Conservation (phyloP, 305 asterid species). For the Fraxinus xanthoxyloides region DNA sequence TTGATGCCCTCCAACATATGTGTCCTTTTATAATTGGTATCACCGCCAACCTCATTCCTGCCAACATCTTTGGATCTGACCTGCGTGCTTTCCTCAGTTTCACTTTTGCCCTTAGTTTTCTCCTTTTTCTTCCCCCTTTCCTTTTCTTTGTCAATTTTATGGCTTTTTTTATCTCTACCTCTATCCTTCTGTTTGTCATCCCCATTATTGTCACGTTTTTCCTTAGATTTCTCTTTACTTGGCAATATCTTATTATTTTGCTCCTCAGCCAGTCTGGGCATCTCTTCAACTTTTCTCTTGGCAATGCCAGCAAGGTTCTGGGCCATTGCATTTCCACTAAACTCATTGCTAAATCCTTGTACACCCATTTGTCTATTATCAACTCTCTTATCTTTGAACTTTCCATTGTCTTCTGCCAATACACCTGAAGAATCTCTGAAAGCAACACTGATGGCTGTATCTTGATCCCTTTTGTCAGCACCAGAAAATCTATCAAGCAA, state of each 20-base stretch:
- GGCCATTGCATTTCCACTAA: slow-evolving; percentile 32
- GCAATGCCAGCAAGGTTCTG: slow-evolving; percentile 25
- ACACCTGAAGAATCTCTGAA: slow-evolving; percentile 28
- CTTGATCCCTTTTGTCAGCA: slow-evolving; percentile 34
- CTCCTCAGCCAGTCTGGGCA: slow-evolving; percentile 35
- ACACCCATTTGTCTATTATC: slow-evolving; percentile 32
- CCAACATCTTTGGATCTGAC: slow-evolving; percentile 15
- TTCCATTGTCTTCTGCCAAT: slow-evolving; percentile 42
- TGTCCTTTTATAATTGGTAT: slow-evolving; percentile 1
- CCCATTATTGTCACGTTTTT: slow-evolving; percentile 32
- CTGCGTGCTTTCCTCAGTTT: slow-evolving; percentile 18
- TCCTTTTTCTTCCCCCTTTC: slow-evolving; percentile 32
- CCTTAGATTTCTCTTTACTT: slow-evolving; percentile 44
- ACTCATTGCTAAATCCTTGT: slow-evolving; percentile 31
- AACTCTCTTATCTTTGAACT: slow-evolving; percentile 35
- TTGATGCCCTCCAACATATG: slow-evolving; percentile 15
- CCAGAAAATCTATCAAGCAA: slow-evolving; percentile 39
- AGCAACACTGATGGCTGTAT: slow-evolving; percentile 17
- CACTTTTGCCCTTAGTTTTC: slow-evolving; percentile 23
- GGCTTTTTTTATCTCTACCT: slow-evolving; percentile 35
- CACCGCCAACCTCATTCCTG: slow-evolving; percentile 20
- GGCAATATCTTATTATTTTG: slow-evolving; percentile 35
- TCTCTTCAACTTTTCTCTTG: slow-evolving; percentile 37
- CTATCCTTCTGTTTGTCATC: slow-evolving; percentile 33
- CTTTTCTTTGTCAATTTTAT: slow-evolving; percentile 39